Percentiles rank a stretch among this genome's conserved stretches.
Evolutionary conservation across 2,329 filamentous ascomycete genomes (phyloP).

Genomic region (Phialophora macrospora): DNA sequence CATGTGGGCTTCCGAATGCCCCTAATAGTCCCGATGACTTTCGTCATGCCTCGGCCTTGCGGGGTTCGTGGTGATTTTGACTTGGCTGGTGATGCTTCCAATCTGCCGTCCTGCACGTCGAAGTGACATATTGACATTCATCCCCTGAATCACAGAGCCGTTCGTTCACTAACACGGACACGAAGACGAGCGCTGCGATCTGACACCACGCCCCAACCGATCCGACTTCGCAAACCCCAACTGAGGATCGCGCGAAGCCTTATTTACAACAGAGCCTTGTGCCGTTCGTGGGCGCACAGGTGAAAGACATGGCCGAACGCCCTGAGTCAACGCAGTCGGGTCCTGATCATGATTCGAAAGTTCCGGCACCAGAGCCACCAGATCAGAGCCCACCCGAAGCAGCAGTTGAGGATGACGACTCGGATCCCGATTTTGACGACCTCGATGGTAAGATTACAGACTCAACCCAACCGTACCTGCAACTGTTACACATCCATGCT

Average conservation of each 20-base stretch:
- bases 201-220: neutral
- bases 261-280: neutral
- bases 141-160: neutral
- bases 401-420: conserved; percentile 60
- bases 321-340: conserved; percentile 18
- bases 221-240: neutral
- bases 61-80: neutral
- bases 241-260: neutral
- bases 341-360: neutral
- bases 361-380: conserved; percentile 2
- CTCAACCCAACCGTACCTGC: neutral
- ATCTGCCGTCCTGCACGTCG: neutral
- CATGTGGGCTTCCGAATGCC: neutral
- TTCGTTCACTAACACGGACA: neutral
- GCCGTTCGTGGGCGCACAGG: neutral
- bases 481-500: neutral
- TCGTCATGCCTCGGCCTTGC: conserved; percentile 23
- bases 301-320: conserved; percentile 30
- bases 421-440: conserved; percentile 94
- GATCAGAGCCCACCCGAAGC: conserved; percentile 19
- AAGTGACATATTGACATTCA: neutral
- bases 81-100: neutral
- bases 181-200: too few species aligned
- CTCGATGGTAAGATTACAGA: conserved; percentile 70
- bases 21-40: neutral